Evolutionary conservation across 2,329 filamentous ascomycete genomes (phyloP).

Genomic region (Cytospora schulzeri): DNA sequence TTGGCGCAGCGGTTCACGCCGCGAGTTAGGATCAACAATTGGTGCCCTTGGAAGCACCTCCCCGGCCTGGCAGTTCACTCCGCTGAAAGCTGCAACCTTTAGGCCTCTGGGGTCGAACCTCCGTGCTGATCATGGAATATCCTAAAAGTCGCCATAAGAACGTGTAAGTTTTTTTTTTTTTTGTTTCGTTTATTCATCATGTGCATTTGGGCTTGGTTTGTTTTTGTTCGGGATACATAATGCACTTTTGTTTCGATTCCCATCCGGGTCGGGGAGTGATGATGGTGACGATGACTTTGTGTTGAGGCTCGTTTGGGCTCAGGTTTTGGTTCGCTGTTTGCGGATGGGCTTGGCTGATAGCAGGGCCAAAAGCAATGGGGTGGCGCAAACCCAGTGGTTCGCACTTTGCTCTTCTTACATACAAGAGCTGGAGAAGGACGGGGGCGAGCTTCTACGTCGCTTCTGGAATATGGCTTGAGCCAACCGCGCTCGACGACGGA

Average conservation of each 20-base stretch:
- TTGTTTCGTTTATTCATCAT: neutral
- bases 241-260: too few species aligned
- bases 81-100: neutral
- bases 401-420: neutral
- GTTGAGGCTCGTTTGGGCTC: too few species aligned
- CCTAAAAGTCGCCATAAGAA: constrained; percentile 21
- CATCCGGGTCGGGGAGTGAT: too few species aligned
- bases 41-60: constrained; percentile 21
- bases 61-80: constrained; percentile 16
- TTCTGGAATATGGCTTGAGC: neutral
- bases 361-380: too few species aligned
- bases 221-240: too few species aligned
- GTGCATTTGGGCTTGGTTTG: neutral
- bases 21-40: neutral
- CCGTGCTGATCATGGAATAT: constrained; percentile 21
- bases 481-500: too few species aligned
- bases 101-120: constrained; percentile 10
- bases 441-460: too few species aligned
- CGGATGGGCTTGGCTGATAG: too few species aligned
- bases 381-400: neutral
- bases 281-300: too few species aligned
- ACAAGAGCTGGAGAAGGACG: neutral
- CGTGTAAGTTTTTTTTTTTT: constrained; percentile 12
- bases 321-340: too few species aligned
- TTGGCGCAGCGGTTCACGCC: constrained; percentile 20